Conservation (phyloP, 768 basidiomycete genomes). For the Boletus edulis region DNA sequence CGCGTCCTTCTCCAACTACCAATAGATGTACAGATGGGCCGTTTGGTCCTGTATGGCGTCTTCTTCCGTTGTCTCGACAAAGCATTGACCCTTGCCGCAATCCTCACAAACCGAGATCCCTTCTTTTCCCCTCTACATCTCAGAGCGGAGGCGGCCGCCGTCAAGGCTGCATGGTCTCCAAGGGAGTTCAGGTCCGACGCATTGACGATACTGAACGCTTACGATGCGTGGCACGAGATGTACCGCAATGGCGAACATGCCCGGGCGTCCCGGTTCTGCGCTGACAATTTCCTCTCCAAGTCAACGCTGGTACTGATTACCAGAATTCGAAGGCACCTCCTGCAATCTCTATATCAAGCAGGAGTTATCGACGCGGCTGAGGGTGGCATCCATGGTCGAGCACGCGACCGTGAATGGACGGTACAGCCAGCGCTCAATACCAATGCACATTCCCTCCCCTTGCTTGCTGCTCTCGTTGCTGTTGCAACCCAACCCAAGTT, state of each 20-base stretch:
- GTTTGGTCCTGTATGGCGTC: slow-evolving; percentile 83
- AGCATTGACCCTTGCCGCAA: slow-evolving; percentile 87
- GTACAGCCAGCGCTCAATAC: slow-evolving; percentile 69
- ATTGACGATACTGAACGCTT: slow-evolving; percentile 76
- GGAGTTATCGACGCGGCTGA: slow-evolving; percentile 83
- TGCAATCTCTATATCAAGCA: slow-evolving; percentile 72
- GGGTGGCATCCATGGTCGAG: slow-evolving; percentile 45
- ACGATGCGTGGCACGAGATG: slow-evolving; percentile 75
- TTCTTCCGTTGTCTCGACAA: slow-evolving; percentile 92
- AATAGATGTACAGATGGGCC: slow-evolving; percentile 86
- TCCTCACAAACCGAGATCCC: slow-evolving; percentile 86
- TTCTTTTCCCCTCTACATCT: slow-evolving; percentile 82
- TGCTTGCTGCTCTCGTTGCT: slow-evolving; percentile 81
- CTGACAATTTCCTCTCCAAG: slow-evolving; percentile 85
- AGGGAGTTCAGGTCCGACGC: slow-evolving; percentile 82
- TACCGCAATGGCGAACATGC: slow-evolving; percentile 64
- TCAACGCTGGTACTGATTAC: slow-evolving; percentile 80
- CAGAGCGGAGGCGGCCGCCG: slow-evolving; percentile 64
- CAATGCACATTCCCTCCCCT: slow-evolving; percentile 70
- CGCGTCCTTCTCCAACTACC: slow-evolving; percentile 86
- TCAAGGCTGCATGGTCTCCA: slow-evolving; percentile 78
- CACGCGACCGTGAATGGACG: slow-evolving; percentile 33
- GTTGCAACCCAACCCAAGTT: slow-evolving; percentile 90
- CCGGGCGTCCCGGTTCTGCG: slow-evolving; percentile 71
- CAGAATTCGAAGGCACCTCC: slow-evolving; percentile 74